A percentile compares a stretch with the other conserved stretches of the same genome.
Evolutionary conservation across 768 basidiomycete species (phyloP).

Genomic region (Phlebiopsis gigantea): DNA sequence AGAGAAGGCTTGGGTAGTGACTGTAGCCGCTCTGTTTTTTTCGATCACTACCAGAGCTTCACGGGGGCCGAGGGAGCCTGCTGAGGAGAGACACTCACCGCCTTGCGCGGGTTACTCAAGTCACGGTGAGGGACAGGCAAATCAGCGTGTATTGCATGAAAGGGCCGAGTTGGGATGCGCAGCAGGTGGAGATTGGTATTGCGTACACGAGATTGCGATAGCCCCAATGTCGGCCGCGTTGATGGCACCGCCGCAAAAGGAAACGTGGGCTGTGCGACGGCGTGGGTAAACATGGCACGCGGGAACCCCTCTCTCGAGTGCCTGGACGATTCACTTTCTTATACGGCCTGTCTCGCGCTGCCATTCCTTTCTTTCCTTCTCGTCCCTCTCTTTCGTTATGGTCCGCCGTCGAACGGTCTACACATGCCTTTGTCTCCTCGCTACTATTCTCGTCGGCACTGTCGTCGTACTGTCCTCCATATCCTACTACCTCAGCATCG

Average conservation of each 20-base stretch:
- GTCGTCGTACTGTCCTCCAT: constrained; percentile 89
- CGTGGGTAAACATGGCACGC: constrained; percentile 1
- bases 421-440: constrained; percentile 50
- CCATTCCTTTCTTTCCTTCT: constrained; percentile 15
- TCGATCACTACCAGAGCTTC: background rate
- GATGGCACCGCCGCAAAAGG: constrained; percentile 8
- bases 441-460: constrained; percentile 80
- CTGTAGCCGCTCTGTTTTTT: background rate
- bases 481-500: constrained; percentile 84
- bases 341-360: constrained; percentile 6
- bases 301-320: constrained; percentile 1
- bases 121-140: background rate
- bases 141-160: background rate
- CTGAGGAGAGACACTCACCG: background rate
- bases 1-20: background rate
- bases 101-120: background rate
- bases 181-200: background rate
- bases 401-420: constrained; percentile 41
- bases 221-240: background rate
- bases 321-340: constrained; percentile 10
- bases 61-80: background rate
- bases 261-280: constrained; percentile 9
- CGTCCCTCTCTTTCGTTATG: constrained; percentile 27
- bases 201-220: background rate
- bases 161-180: background rate